Base-by-base conservation (phyloP, 768 basidiomycete species). In the Saitozyma sp. region DNA sequence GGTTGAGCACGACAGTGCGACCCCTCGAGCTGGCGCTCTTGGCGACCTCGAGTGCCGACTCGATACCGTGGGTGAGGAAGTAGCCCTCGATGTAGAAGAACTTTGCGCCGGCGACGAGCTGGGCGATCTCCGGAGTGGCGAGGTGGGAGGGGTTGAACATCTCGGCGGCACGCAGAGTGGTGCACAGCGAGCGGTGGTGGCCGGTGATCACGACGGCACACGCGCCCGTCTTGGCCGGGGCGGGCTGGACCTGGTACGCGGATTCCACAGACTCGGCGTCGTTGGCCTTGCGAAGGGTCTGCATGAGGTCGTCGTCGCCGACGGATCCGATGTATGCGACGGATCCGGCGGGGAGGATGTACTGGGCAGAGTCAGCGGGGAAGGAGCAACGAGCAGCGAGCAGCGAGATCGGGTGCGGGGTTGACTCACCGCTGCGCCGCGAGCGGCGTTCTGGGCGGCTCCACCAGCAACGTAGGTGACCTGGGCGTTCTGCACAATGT, bases 201-300 rank as follows among this genome's bases (percentile, higher is more conserved):
- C 89, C 91, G 55, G 93, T 97, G 80, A 98, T 86, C 69, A 99
- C 81, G 67, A 98, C 96, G 14, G 91, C 95, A 77, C 96, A 99
- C 57, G 96, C 93, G 61, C 96, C 96, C 7, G 96, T 98, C 81
- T 91, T 87, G 77, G 88, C 87, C 20, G 75, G 73, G 62, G 88
- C 89, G 65, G 88, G 83, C 79, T 88, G 88, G 72, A 98, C 91
- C 71, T 87, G 88, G 81, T 98, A 99, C 4, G 89, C 89, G 66
- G 93, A 85, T 62, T 86, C 82, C 62, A 99, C 85, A 11, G 92
- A 92, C 81, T 97, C 96, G 57, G 89, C 88, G 80, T 88, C 85
- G 85, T 99, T 98, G 59, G 93, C 95, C 9, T 82, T 85, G 67
- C 88, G 87, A 69, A 98, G 85, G 75, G 96, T 92, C 66, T 90